phyloP scores from a whole-genome alignment of 1,284 basidiomycete genomes.

The Trichosporon sp. region DNA sequence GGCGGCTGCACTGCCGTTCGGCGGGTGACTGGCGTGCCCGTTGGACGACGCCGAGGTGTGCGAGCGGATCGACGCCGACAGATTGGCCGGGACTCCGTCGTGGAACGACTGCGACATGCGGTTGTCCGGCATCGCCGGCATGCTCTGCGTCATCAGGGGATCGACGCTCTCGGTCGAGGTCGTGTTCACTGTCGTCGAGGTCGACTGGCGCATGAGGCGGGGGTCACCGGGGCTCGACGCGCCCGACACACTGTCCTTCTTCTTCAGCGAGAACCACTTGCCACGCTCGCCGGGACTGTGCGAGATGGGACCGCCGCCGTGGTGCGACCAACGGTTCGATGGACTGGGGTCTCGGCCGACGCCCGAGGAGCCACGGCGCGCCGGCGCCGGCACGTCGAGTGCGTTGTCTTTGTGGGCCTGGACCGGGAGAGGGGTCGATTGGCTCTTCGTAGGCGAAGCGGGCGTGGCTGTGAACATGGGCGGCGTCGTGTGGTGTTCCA shows the following conservation, averaged over 20 bases:
- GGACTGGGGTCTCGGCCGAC: background rate
- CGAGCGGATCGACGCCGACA: background rate
- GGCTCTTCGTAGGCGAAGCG: background rate
- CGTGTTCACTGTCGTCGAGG: conserved; percentile 11
- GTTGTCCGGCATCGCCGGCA: background rate
- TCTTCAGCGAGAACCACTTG: conserved; percentile 17
- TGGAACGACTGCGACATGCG: background rate
- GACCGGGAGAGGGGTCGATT: background rate
- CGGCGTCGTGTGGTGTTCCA: background rate
- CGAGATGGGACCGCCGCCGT: background rate
- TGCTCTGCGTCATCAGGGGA: background rate
- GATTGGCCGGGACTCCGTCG: background rate
- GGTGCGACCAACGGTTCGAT: background rate
- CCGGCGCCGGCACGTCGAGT: background rate
- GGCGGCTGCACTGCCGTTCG: background rate
- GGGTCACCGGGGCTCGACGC: background rate
- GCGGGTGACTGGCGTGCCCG: background rate
- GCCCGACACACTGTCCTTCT: conserved; percentile 6
- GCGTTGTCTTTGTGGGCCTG: background rate
- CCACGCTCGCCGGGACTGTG: background rate
- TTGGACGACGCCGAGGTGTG: background rate
- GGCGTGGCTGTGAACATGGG: background rate
- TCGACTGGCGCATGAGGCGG: conserved; percentile 9
- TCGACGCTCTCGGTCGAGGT: background rate
- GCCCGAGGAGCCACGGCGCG: background rate